Conservation (phyloP, 805 yeast genomes). For the Metschnikowia proteae region DNA sequence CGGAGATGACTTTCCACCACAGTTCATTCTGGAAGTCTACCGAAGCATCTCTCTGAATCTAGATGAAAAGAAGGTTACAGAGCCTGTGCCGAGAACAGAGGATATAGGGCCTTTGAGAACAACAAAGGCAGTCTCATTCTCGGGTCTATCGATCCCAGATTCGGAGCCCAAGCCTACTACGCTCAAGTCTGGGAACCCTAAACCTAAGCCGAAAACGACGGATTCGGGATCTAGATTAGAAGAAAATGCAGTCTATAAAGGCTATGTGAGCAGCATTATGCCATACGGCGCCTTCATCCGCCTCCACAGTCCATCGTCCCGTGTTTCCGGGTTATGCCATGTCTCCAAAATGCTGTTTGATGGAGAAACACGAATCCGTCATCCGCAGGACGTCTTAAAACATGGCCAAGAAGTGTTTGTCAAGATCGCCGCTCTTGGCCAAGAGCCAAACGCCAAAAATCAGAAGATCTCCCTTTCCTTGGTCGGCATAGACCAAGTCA, state of each 20-base stretch:
- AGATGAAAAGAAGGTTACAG: no score
- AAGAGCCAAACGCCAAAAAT: conserved; percentile 1
- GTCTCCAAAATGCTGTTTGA: conserved; percentile 58
- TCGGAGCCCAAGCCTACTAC: neutral
- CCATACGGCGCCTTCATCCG: conserved; percentile 78
- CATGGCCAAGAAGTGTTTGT: conserved; percentile 63
- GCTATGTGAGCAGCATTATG: conserved; percentile 56
- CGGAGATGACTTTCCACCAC: conserved; percentile 37
- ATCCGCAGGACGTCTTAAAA: conserved; percentile 57
- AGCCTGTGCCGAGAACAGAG: neutral
- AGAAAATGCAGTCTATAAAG: conserved; percentile 46
- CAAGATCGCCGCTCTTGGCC: conserved; percentile 39
- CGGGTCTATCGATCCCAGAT: conserved; percentile 1
- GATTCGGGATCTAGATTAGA: neutral
- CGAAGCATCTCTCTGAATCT: conserved; percentile 8
- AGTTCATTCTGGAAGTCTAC: conserved; percentile 25
- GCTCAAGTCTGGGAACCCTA: no score
- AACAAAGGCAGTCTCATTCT: neutral
- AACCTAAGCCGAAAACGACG: neutral
- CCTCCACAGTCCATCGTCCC: conserved; percentile 28
- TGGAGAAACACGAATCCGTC: conserved; percentile 44
- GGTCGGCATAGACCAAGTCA: conserved; percentile 67
- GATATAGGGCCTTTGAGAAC: no score
- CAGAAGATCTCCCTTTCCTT: conserved; percentile 54
- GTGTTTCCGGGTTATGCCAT: conserved; percentile 67